phyloP scores from a whole-genome alignment of 1,284 basidiomycete species.

The Somion occarium region DNA sequence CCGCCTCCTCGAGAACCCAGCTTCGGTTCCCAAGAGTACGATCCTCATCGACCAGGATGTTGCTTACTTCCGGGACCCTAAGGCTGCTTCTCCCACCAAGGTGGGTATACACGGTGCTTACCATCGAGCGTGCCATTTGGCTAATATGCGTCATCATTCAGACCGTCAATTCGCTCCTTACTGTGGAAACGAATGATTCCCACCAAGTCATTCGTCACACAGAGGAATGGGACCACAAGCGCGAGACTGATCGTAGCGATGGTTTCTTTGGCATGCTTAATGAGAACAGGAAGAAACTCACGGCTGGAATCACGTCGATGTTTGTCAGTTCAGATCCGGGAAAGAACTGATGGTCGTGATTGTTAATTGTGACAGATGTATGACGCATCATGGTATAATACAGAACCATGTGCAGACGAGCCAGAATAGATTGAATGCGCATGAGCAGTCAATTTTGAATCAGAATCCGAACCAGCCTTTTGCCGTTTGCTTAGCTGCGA shows the following conservation, averaged over 20 bases:
- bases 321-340: conserved; percentile 22
- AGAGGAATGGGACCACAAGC: conserved; percentile 46
- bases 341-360: conserved; percentile 8
- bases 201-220: conserved; percentile 37
- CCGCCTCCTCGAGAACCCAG: conserved; percentile 38
- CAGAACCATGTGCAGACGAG: background rate
- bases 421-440: background rate
- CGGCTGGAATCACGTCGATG: conserved; percentile 33
- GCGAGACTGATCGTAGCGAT: conserved; percentile 36
- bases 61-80: conserved; percentile 38
- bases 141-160: conserved; percentile 11
- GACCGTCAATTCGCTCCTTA: conserved; percentile 44
- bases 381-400: conserved; percentile 2
- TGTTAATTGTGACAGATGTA: background rate
- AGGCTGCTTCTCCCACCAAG: conserved; percentile 37
- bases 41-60: conserved; percentile 49
- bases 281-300: conserved; percentile 42
- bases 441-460: background rate
- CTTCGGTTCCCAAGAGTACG: conserved; percentile 31
- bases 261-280: conserved; percentile 44
- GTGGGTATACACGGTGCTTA: conserved; percentile 17
- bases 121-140: background rate
- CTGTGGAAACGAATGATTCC: conserved; percentile 35
- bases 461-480: conserved; percentile 61
- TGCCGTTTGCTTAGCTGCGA: conserved; percentile 55